Conservation (phyloP, 2,329 filamentous ascomycete genomes). For the Alternaria conjuncta region DNA sequence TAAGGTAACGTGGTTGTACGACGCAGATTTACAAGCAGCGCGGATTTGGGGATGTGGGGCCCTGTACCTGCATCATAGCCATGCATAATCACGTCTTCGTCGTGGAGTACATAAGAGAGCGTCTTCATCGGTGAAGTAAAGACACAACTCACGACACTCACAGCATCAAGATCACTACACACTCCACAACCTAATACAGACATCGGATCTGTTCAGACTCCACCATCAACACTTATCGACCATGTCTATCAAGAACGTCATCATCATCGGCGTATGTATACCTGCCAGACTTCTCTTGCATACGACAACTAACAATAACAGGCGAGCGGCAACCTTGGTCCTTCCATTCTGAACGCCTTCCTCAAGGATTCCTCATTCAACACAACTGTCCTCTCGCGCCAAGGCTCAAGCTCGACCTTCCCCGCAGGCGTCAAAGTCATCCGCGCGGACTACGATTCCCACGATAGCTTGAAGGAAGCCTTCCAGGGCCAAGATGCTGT, state of each 20-base stretch:
- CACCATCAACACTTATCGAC: slow-evolving; percentile 6
- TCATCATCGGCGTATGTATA: slow-evolving; percentile 50
- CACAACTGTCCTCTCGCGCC: slow-evolving; percentile 63
- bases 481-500: slow-evolving; percentile 65
- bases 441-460: slow-evolving; percentile 56
- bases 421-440: slow-evolving; percentile 53
- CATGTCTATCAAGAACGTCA: slow-evolving; percentile 52
- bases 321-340: slow-evolving; percentile 53
- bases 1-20: background rate
- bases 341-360: slow-evolving; percentile 51
- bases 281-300: background rate
- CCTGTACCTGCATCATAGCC: slow-evolving; percentile 5
- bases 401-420: slow-evolving; percentile 51
- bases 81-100: slow-evolving; percentile 13
- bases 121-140: background rate
- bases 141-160: background rate
- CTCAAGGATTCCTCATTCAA: slow-evolving; percentile 55
- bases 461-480: slow-evolving; percentile 57
- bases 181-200: background rate
- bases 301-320: slow-evolving; percentile 18
- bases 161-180: background rate
- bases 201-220: background rate
- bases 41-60: slow-evolving; percentile 12
- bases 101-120: slow-evolving; percentile 14
- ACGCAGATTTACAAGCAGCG: slow-evolving; percentile 1